phyloP scores from a whole-genome alignment of 768 basidiomycete genomes.

The Dioszegia crocea region DNA sequence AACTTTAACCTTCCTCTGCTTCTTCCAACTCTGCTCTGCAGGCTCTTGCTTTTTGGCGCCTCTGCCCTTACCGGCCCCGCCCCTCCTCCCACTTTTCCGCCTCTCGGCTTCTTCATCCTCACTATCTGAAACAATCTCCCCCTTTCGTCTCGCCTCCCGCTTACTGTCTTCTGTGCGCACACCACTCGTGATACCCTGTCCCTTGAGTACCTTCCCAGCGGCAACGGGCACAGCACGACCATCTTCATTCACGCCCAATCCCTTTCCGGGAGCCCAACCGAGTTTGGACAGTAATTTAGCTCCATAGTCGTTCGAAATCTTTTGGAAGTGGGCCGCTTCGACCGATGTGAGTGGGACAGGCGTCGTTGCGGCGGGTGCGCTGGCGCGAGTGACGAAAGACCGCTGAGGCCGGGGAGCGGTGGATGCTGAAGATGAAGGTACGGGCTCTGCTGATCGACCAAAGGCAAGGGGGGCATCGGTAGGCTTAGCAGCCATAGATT shows the following conservation, averaged over 20 bases:
- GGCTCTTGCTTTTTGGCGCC: constrained; percentile 2
- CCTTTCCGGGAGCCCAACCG: constrained; percentile 77
- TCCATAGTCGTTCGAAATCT: constrained; percentile 71
- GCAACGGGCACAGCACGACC: constrained; percentile 48
- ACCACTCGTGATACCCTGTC: constrained; percentile 46
- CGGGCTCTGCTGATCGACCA: constrained; percentile 12
- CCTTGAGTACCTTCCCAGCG: constrained; percentile 34
- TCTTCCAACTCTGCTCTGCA: constrained; percentile 73
- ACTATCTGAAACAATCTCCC: constrained; percentile 41
- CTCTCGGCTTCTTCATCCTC: constrained; percentile 35
- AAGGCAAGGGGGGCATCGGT: constrained; percentile 19
- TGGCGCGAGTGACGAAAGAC: constrained; percentile 19
- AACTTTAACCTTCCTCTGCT: constrained; percentile 68
- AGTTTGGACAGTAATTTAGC: constrained; percentile 88
- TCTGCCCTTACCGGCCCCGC: neutral
- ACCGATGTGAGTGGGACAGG: constrained; percentile 58
- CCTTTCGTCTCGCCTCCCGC: constrained; percentile 44
- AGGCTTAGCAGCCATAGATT: constrained; percentile 22
- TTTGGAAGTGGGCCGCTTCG: constrained; percentile 78
- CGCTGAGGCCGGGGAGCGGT: constrained; percentile 16
- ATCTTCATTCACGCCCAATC: constrained; percentile 42
- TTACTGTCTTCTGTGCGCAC: constrained; percentile 49
- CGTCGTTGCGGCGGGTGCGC: constrained; percentile 42
- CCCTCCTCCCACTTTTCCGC: constrained; percentile 20
- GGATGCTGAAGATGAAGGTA: constrained; percentile 9